Evolutionary conservation across 768 basidiomycete species (phyloP).

Genomic region (Dioszegia crocea): DNA sequence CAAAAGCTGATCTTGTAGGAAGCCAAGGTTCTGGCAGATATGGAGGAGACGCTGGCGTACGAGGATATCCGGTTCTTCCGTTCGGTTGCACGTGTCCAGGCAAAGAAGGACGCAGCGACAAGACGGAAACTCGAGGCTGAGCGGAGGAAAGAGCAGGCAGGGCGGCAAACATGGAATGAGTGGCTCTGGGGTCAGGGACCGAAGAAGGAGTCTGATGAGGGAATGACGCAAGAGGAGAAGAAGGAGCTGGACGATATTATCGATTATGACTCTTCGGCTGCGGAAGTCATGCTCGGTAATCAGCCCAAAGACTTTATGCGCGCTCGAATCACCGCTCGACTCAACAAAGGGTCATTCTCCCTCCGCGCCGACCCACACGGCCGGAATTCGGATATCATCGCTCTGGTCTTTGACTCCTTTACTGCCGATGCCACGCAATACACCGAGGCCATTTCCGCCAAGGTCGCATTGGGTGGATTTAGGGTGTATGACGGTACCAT

Average conservation of each 20-base stretch:
- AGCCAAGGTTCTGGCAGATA: conserved; percentile 54
- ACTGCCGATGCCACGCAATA: conserved; percentile 78
- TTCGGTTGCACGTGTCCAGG: conserved; percentile 81
- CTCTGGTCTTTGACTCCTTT: conserved; percentile 80
- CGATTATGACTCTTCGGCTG: conserved; percentile 72
- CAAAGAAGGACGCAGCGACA: conserved; percentile 76
- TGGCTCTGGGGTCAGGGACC: conserved; percentile 78
- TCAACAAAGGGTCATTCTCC: conserved; percentile 82
- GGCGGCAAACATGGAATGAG: conserved; percentile 53
- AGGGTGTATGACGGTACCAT: conserved; percentile 90
- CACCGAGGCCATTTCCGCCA: conserved; percentile 78
- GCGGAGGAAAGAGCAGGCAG: conserved; percentile 60
- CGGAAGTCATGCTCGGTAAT: conserved; percentile 64
- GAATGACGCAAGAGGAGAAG: conserved; percentile 78
- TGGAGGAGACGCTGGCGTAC: conserved; percentile 81
- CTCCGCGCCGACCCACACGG: conserved; percentile 70
- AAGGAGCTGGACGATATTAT: conserved; percentile 86
- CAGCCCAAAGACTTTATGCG: conserved; percentile 73
- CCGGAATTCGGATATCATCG: conserved; percentile 66
- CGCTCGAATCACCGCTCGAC: conserved; percentile 66
- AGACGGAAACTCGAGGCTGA: conserved; percentile 66
- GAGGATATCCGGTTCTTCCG: conserved; percentile 97
- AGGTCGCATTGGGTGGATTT: conserved; percentile 77
- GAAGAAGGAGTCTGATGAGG: conserved; percentile 52
- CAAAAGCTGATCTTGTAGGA: conserved; percentile 32